A percentile compares a stretch with the other conserved stretches of the same genome.
Conservation (phyloP, 1,284 basidiomycete genomes). For the Ceratobasidium sp. region DNA sequence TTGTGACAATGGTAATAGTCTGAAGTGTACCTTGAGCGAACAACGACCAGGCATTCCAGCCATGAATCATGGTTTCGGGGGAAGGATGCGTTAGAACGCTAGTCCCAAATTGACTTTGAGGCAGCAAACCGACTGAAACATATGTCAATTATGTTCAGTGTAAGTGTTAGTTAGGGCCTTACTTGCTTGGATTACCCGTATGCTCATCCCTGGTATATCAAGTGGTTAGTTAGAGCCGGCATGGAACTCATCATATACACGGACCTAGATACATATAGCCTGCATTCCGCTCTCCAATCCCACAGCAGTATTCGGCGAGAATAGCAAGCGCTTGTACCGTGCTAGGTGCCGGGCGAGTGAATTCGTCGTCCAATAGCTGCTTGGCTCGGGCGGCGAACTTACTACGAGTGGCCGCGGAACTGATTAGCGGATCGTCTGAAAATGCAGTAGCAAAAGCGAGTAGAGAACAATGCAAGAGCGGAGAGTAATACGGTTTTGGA, state of each 20-base stretch:
- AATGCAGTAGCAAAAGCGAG: constrained; percentile 17
- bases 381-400: constrained; percentile 30
- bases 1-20: not conserved
- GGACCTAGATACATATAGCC: constrained; percentile 39
- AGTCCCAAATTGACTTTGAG: not conserved
- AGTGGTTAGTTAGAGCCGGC: not conserved
- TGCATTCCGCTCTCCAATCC: constrained; percentile 19
- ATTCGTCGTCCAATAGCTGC: constrained; percentile 29
- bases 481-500: constrained; percentile 16
- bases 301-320: constrained; percentile 22
- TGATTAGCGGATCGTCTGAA: not conserved
- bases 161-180: not conserved
- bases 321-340: constrained; percentile 15
- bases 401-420: not conserved
- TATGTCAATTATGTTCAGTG: not conserved
- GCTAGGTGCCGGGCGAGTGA: not conserved
- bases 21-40: constrained; percentile 29
- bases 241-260: not conserved
- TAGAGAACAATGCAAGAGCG: constrained; percentile 20
- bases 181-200: constrained; percentile 13
- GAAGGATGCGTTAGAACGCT: not conserved
- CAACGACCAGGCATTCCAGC: constrained; percentile 26
- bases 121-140: constrained; percentile 17
- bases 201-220: constrained; percentile 18
- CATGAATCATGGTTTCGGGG: not conserved